Evolutionary conservation across 441 rosid genomes (phyloP), one percentile per base, ranked within the genome.

Genomic region (Melastoma candidum): DNA sequence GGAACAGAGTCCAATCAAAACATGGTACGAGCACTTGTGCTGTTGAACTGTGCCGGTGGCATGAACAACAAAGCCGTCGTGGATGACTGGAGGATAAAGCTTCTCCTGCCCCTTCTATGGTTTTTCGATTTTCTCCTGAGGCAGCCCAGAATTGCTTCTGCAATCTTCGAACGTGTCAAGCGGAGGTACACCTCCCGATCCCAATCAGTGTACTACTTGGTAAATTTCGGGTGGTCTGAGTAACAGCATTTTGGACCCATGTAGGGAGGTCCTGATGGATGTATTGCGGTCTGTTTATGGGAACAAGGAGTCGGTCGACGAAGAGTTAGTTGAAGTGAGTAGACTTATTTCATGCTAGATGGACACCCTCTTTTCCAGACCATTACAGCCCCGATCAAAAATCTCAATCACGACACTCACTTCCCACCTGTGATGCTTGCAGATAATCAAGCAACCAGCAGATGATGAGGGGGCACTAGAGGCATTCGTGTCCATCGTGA

Each of bases 31-130:
- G 97, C 85, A 22, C 79, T 90, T 48, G 97, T 76, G 60, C 72
- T 90, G 49, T 60, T 90, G 71, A 90, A 90, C 8, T 90, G 96
- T 72, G 78, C 97, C 22, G 96, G 97, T 63, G 96, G 96, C 47
- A 87, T 90, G 97, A 90, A 90, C 75, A 87, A 87, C 67, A 87
- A 90, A 75, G 96, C 95, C 2, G 70, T 87, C 52, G 84, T 90
- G 60, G 90, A 90, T 29, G 96, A 90, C 74, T 90, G 97, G 96
- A 79, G 96, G 80, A 84, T 90, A 80, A 90, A 78, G 74, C 71
- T 87, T 2, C 29, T 87, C 47, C 60, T 80, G 11, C 95, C 95
- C 8, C 61, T 90, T 68, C 83, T 90, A 47, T 80, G 74, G 76
- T 68, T 90, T 51, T 13, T 90, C 26, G 97, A 87, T 70, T 83